Evolutionary conservation across 176 grass and related monocot genomes (phyloP).

Genomic region (Oryza officinalis): DNA sequence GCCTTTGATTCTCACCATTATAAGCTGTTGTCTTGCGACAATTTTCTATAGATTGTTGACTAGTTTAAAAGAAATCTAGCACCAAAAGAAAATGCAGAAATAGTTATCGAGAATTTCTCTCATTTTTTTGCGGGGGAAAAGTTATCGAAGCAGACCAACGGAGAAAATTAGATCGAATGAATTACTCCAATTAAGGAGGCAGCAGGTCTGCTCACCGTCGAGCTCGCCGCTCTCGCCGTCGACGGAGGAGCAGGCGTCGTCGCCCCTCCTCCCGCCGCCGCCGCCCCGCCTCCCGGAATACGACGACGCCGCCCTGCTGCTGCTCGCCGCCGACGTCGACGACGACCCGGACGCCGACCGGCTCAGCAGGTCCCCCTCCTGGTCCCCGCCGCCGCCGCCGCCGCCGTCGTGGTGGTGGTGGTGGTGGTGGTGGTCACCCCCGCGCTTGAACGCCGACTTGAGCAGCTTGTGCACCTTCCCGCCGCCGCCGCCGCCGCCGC

Average conservation of each 20-base stretch:
- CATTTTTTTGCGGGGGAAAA: too few species aligned
- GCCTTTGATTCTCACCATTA: background rate
- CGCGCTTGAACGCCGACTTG: constrained; percentile 67
- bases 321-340: constrained; percentile 36
- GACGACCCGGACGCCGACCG: constrained; percentile 37
- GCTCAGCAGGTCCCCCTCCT: constrained; percentile 34
- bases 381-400: background rate
- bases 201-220: constrained; percentile 28
- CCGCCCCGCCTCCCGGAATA: constrained; percentile 26
- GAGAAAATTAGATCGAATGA: background rate
- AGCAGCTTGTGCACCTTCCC: constrained; percentile 54
- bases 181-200: background rate
- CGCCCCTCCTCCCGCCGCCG: background rate
- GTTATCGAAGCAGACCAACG: background rate
- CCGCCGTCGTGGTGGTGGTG: constrained; percentile 2
- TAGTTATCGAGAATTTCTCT: too few species aligned
- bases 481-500: background rate
- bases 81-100: background rate
- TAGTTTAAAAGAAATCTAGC: background rate
- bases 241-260: constrained; percentile 5
- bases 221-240: constrained; percentile 50
- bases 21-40: background rate
- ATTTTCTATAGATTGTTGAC: background rate
- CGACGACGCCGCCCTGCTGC: constrained; percentile 24
- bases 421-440: constrained; percentile 30